Evolutionary conservation across 495 filamentous ascomycete species (phyloP), one percentile per base, ranked within the genome.

Genomic region (Xylaria nigripes): DNA sequence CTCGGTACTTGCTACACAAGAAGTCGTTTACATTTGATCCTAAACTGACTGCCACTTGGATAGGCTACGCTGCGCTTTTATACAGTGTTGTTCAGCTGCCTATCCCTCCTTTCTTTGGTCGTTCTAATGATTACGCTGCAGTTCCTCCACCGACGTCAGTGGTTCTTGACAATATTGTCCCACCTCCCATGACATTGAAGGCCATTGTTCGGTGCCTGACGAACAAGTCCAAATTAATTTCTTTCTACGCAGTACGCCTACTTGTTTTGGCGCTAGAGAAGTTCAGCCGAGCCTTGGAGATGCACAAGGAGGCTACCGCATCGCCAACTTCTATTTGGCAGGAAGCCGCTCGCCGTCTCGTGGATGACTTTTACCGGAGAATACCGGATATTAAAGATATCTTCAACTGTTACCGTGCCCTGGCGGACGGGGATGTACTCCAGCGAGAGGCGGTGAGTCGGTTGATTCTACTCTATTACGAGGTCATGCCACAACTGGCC

Each of bases 1-100:
- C 89, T 10, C 80, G 86, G 59, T 96, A 90, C 66, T 97, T 95
- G 59, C 74, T 80, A 46, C 82, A 79, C 63, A 89, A 86, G 65
- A 84, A 82, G 40, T 78, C 82, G 60, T 95, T 97, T 67, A 77
- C 82, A 3, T 87, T 94, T 46, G 94, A 96, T 23, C 91, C 93
- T 0, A 97, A 96, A 61, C 75, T 90, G 9, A 89, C 89, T 1
- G 77, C 88, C 0, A 92, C 91, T 3, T 99, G 93, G 93, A 85
- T 97, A 59, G 90, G 91, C 18, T 96, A 91, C 63, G 90, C 87
- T 2, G 78, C 89, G 0, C 87, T 97, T 50, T 69, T 99, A 5
- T 91, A 93, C 65, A 86, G 85, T 21, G 76, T 79, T 0, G 78
- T 96, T 6, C 77, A 85, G 50, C 66, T 95, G 21, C 84, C 86